Evolutionary conservation across 495 filamentous ascomycete species (phyloP).

Genomic region (Pseudevernia furfuracea): DNA sequence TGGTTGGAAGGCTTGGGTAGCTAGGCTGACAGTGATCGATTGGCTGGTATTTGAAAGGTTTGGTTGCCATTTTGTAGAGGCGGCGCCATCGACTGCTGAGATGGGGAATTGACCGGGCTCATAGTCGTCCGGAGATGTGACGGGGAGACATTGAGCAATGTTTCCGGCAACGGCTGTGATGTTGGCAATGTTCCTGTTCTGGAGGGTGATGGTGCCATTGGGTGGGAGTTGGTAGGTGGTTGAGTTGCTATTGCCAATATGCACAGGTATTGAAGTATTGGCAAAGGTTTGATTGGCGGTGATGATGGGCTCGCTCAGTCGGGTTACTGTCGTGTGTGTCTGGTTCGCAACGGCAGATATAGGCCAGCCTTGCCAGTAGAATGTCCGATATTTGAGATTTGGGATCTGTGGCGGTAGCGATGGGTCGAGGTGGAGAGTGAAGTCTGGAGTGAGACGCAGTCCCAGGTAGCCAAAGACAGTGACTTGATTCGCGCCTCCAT

Average conservation of each 20-base stretch:
- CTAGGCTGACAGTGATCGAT: slow-evolving; percentile 44
- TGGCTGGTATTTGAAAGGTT: slow-evolving; percentile 38
- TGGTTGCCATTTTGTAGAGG: slow-evolving; percentile 68
- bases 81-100: slow-evolving; percentile 60
- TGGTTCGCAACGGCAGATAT: slow-evolving; percentile 55
- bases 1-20: slow-evolving; percentile 35
- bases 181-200: slow-evolving; percentile 48
- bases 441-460: slow-evolving; percentile 46
- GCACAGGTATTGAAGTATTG: slow-evolving; percentile 45
- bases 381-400: slow-evolving; percentile 53
- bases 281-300: slow-evolving; percentile 43
- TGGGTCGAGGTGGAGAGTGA: slow-evolving; percentile 48
- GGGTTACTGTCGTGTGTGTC: slow-evolving; percentile 56
- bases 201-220: slow-evolving; percentile 46
- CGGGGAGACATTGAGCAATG: slow-evolving; percentile 58
- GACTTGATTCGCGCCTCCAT: slow-evolving; percentile 57
- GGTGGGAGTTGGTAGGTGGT: slow-evolving; percentile 44
- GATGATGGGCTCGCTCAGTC: slow-evolving; percentile 34
- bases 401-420: slow-evolving; percentile 56
- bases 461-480: slow-evolving; percentile 56
- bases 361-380: slow-evolving; percentile 64
- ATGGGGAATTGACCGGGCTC: slow-evolving; percentile 66
- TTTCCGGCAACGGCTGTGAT: slow-evolving; percentile 49
- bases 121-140: slow-evolving; percentile 42
- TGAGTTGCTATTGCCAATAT: slow-evolving; percentile 34